Evolutionary conservation across 2,329 filamentous ascomycete genomes (phyloP).

Genomic region (Colletotrichum costaricense): DNA sequence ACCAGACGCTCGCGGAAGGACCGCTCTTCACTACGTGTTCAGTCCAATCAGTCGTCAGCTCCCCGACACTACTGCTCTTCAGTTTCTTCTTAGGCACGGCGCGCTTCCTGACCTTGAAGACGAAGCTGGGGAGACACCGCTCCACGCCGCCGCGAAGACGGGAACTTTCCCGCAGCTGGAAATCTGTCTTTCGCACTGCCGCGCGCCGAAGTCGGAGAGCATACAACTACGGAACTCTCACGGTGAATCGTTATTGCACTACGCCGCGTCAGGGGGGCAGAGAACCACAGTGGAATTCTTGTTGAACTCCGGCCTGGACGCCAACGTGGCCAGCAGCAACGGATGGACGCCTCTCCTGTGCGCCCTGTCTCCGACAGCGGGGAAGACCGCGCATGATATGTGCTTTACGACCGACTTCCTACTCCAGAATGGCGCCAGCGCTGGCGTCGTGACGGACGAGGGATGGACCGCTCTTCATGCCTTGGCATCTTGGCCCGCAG

Average conservation of each 20-base stretch:
- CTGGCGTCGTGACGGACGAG: slow-evolving; percentile 37
- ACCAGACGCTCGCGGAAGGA: slow-evolving; percentile 19
- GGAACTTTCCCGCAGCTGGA: slow-evolving; percentile 34
- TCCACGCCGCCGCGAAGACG: slow-evolving; percentile 38
- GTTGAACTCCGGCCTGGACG: slow-evolving; percentile 34
- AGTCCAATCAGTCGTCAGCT: slow-evolving; percentile 27
- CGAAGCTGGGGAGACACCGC: slow-evolving; percentile 38
- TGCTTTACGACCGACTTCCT: slow-evolving; percentile 35
- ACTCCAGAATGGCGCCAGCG: slow-evolving; percentile 40
- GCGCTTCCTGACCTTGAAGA: slow-evolving; percentile 36
- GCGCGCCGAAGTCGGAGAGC: slow-evolving; percentile 1
- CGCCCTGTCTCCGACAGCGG: slow-evolving; percentile 36
- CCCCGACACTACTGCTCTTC: slow-evolving; percentile 34
- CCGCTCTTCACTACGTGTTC: slow-evolving; percentile 39
- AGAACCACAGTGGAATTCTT: slow-evolving; percentile 38
- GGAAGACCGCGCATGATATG: slow-evolving; percentile 16
- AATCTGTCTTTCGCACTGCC: slow-evolving; percentile 34
- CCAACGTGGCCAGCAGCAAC: slow-evolving; percentile 39
- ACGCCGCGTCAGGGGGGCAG: slow-evolving; percentile 41
- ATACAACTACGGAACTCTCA: slow-evolving; percentile 31
- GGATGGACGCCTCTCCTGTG: slow-evolving; percentile 46
- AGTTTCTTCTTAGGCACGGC: slow-evolving; percentile 33
- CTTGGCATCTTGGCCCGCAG: slow-evolving; percentile 25
- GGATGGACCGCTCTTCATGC: slow-evolving; percentile 42
- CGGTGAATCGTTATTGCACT: slow-evolving; percentile 44